Evolutionary conservation across 768 basidiomycete genomes (phyloP).

Genomic region (Lactifluus piperatus): DNA sequence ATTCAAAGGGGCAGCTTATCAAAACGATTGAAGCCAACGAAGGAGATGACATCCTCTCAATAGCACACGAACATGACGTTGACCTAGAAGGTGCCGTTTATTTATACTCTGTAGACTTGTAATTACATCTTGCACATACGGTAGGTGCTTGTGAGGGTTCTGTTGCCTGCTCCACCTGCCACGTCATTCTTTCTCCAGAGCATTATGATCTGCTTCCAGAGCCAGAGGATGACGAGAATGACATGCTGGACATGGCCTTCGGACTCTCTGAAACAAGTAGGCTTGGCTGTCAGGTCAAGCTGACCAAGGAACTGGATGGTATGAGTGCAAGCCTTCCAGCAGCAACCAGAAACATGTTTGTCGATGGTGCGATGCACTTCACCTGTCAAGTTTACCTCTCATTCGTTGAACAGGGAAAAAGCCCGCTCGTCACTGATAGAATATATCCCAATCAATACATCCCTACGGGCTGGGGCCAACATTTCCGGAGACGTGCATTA

Average conservation of each 20-base stretch:
- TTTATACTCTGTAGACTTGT: background rate
- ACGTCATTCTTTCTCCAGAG: constrained; percentile 77
- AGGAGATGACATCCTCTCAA: constrained; percentile 83
- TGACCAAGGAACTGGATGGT: constrained; percentile 79
- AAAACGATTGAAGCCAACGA: constrained; percentile 89
- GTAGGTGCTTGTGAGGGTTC: constrained; percentile 95
- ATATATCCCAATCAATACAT: background rate
- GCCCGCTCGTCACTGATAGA: constrained; percentile 36
- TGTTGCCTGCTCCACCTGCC: constrained; percentile 95
- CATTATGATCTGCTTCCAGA: constrained; percentile 84
- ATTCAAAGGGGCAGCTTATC: constrained; percentile 73
- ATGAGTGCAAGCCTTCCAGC: constrained; percentile 78
- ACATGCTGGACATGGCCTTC: constrained; percentile 97
- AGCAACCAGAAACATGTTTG: constrained; percentile 96
- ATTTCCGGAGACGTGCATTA: background rate
- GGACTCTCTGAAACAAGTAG: constrained; percentile 90
- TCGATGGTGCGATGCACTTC: constrained; percentile 56
- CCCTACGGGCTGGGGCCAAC: background rate
- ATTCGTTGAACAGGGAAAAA: constrained; percentile 36
- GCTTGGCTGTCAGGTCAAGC: constrained; percentile 67
- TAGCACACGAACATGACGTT: constrained; percentile 93
- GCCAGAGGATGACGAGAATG: constrained; percentile 96
- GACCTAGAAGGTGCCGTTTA: constrained; percentile 74
- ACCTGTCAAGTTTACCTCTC: background rate
- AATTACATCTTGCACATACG: background rate